Percentiles rank a stretch among this genome's conserved stretches.
These are phyloP conservation scores for Picea glauca DNA, from an alignment of 75 land plant genomes.

Conservation along the genomic window DNA sequence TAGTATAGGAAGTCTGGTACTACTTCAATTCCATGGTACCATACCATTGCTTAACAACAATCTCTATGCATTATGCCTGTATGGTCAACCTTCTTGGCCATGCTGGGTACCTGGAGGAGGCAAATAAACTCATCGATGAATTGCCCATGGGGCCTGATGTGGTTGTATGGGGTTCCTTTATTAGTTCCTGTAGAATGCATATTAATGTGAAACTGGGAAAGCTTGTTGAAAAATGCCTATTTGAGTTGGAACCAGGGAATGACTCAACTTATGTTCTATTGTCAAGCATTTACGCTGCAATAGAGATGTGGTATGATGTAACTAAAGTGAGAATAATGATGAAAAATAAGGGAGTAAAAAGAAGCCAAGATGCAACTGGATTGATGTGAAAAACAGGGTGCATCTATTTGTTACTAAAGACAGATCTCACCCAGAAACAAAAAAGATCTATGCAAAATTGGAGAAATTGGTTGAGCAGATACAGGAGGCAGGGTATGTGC, in stretches of 20 bases:
- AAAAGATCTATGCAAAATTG: no score
- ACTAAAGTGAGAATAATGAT: no score
- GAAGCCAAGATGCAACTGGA: no score
- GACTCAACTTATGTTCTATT: no score
- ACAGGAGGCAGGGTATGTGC: no score
- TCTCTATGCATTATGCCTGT: constrained; percentile 58
- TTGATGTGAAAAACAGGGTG: no score
- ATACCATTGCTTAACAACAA: constrained; percentile 42
- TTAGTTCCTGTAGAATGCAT: constrained; percentile 58
- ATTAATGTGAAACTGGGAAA: constrained; percentile 55
- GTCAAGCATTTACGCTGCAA: no score
- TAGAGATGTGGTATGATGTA: no score
- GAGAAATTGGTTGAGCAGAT: no score
- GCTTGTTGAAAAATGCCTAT: constrained; percentile 28
- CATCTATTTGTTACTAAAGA: no score
- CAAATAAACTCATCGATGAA: constrained; percentile 33
- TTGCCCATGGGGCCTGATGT: constrained; percentile 52
- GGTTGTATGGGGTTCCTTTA: constrained; percentile 51
- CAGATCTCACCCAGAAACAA: no score
- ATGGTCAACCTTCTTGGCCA: constrained; percentile 61
- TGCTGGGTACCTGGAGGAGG: constrained; percentile 51
- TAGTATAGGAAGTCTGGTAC: constrained; percentile 41
- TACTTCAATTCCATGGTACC: constrained; percentile 41
- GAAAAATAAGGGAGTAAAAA: no score
- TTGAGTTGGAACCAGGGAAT: constrained; percentile 42